phyloP scores from a whole-genome alignment of 257 asterid species.

The Fraxinus anomala region DNA sequence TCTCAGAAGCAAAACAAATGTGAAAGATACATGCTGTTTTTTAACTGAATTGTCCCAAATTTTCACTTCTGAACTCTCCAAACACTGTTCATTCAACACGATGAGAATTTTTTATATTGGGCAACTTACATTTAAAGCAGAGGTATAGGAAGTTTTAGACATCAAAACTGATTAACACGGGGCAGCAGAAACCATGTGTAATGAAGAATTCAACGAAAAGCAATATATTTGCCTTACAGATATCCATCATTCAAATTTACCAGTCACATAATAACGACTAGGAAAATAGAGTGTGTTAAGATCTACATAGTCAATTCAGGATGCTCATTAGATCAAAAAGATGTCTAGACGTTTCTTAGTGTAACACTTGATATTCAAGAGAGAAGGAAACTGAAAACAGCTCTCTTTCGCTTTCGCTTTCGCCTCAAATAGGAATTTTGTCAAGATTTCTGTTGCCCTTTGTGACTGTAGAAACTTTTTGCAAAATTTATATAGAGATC shows the following conservation, averaged over 20 bases:
- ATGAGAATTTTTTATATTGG: neutral
- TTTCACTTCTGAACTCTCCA: neutral
- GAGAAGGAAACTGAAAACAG: neutral
- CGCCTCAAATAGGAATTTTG: neutral
- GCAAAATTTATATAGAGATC: neutral
- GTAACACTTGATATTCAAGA: neutral
- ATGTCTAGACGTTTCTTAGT: neutral
- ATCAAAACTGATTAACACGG: neutral
- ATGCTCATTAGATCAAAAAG: neutral
- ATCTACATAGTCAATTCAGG: neutral
- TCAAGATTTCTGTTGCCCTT: neutral
- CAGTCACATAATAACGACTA: neutral
- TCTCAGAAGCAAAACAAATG: constrained; percentile 13
- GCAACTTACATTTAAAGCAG: neutral
- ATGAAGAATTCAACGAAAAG: neutral
- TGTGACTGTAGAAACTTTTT: neutral
- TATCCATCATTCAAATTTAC: neutral
- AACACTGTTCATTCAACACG: neutral
- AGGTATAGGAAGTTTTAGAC: neutral
- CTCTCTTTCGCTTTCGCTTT: neutral
- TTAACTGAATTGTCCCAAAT: neutral
- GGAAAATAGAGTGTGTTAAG: neutral
- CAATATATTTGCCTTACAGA: neutral
- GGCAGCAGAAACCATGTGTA: neutral
- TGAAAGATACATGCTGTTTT: constrained; percentile 1